Percentiles rank a stretch among this genome's conserved stretches.
Evolutionary conservation across 192 early-diverging fungal species (phyloP).

Genomic region (Funneliformis mosseae): DNA sequence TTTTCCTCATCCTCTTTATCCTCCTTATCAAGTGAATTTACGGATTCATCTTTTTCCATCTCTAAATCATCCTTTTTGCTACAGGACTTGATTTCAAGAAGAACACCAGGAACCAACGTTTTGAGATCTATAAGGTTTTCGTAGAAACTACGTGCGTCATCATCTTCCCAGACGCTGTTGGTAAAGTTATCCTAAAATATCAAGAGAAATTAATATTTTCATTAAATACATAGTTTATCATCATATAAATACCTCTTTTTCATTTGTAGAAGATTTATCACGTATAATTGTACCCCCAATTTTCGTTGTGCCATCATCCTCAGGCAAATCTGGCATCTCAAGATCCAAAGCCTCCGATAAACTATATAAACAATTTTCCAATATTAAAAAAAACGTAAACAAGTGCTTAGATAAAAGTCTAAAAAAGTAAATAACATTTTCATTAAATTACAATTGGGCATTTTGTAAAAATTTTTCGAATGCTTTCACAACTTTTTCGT

Average conservation of each 20-base stretch:
- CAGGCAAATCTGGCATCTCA: slow-evolving; percentile 78
- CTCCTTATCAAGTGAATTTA: slow-evolving; percentile 32
- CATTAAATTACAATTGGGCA: slow-evolving; percentile 47
- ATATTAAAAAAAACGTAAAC: neutral
- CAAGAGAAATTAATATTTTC: neutral
- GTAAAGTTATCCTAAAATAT: slow-evolving; percentile 40
- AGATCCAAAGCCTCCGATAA: slow-evolving; percentile 74
- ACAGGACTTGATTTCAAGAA: slow-evolving; percentile 64
- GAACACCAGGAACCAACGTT: slow-evolving; percentile 78
- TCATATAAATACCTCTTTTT: slow-evolving; percentile 25
- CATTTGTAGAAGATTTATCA: neutral
- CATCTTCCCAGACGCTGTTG: slow-evolving; percentile 88
- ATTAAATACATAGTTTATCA: slow-evolving; percentile 33
- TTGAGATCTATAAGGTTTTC: slow-evolving; percentile 81
- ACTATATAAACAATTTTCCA: slow-evolving; percentile 38
- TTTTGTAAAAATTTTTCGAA: slow-evolving; percentile 69
- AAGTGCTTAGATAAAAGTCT: neutral
- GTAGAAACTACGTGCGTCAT: slow-evolving; percentile 90
- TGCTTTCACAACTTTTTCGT: slow-evolving; percentile 64
- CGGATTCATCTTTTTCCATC: slow-evolving; percentile 39
- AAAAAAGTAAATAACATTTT: neutral
- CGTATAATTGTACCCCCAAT: slow-evolving; percentile 23
- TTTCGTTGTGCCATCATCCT: slow-evolving; percentile 62
- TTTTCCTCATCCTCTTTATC: slow-evolving; percentile 49
- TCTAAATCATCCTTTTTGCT: slow-evolving; percentile 37